Evolutionary conservation across 2,329 filamentous ascomycete genomes (phyloP).

Genomic region (Aspergillus floridensis): DNA sequence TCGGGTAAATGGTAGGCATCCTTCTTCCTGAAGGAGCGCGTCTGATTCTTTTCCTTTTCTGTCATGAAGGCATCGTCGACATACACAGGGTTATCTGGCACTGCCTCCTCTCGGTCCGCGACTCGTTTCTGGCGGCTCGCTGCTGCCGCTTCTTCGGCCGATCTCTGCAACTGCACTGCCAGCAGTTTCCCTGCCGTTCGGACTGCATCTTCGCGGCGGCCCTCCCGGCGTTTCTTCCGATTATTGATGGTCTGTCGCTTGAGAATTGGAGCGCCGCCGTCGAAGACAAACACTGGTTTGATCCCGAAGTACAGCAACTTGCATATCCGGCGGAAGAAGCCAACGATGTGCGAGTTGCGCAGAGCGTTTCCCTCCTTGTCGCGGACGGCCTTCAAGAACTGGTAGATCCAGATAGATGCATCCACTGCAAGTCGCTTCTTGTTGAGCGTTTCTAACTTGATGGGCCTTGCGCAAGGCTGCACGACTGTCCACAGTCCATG

Average conservation of each 20-base stretch:
- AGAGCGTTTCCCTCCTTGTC: constrained; percentile 98
- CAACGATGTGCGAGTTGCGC: constrained; percentile 91
- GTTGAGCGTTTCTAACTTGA: constrained; percentile 94
- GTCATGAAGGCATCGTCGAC: constrained; percentile 86
- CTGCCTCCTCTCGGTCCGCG: constrained; percentile 56
- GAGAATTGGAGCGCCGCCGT: constrained; percentile 85
- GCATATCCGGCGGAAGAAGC: constrained; percentile 97
- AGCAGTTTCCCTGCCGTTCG: constrained; percentile 87
- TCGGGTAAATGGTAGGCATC: constrained; percentile 96
- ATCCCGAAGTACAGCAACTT: constrained; percentile 97
- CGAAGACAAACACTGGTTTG: constrained; percentile 95
- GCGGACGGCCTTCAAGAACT: constrained; percentile 96
- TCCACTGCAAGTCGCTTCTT: constrained; percentile 95
- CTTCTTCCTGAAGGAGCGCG: constrained; percentile 79
- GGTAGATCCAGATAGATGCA: constrained; percentile 99
- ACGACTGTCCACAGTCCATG: constrained; percentile 96
- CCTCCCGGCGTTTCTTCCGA: constrained; percentile 77
- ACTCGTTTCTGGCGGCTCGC: constrained; percentile 54
- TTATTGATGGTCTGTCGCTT: constrained; percentile 87
- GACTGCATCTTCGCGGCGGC: constrained; percentile 86
- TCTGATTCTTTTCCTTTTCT: constrained; percentile 69
- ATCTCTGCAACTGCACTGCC: constrained; percentile 88
- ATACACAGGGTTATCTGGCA: constrained; percentile 78
- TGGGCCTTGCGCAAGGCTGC: constrained; percentile 90
- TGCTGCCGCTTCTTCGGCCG: constrained; percentile 78